A percentile compares a stretch with the other conserved stretches of the same genome.
These are phyloP conservation scores for Verticillium tricorpus DNA, from an alignment of 2,329 filamentous ascomycete genomes.

Conservation along the genomic window DNA sequence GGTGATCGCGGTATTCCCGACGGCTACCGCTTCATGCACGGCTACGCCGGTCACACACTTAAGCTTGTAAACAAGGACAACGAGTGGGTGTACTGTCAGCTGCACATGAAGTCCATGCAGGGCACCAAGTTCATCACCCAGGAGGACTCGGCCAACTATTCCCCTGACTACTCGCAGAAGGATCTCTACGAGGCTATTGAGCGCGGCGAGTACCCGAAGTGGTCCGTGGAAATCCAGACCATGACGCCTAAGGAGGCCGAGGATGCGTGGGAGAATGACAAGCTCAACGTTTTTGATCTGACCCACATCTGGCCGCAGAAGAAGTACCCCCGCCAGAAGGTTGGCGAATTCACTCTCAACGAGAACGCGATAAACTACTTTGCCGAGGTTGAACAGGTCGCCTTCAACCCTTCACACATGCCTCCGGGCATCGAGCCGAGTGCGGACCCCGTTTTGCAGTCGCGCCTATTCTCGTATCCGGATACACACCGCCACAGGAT, in stretches of 20 bases:
- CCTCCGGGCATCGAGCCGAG: constrained; percentile 59
- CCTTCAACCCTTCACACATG: constrained; percentile 60
- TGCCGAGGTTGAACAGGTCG: constrained; percentile 62
- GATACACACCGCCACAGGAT: constrained; percentile 60
- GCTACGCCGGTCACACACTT: constrained; percentile 50
- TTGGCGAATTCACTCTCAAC: constrained; percentile 61
- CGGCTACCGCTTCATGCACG: constrained; percentile 50
- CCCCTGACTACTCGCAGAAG: constrained; percentile 44
- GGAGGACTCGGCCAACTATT: constrained; percentile 38
- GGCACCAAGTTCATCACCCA: constrained; percentile 47
- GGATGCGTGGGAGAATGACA: constrained; percentile 34
- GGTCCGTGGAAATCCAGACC: constrained; percentile 50
- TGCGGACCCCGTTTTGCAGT: constrained; percentile 58
- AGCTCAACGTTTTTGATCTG: constrained; percentile 57
- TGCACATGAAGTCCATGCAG: constrained; percentile 48
- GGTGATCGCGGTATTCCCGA: constrained; percentile 52
- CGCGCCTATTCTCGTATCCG: constrained; percentile 55
- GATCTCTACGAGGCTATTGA: constrained; percentile 51
- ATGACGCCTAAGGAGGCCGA: constrained; percentile 47
- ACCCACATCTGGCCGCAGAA: constrained; percentile 65
- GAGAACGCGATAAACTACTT: constrained; percentile 64
- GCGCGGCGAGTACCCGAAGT: constrained; percentile 46
- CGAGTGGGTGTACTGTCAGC: constrained; percentile 48
- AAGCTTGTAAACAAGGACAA: constrained; percentile 51
- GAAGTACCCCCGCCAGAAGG: constrained; percentile 56